Evolutionary conservation across 202 grass and related monocot genomes (phyloP).

Genomic region (Panicum hallii): DNA sequence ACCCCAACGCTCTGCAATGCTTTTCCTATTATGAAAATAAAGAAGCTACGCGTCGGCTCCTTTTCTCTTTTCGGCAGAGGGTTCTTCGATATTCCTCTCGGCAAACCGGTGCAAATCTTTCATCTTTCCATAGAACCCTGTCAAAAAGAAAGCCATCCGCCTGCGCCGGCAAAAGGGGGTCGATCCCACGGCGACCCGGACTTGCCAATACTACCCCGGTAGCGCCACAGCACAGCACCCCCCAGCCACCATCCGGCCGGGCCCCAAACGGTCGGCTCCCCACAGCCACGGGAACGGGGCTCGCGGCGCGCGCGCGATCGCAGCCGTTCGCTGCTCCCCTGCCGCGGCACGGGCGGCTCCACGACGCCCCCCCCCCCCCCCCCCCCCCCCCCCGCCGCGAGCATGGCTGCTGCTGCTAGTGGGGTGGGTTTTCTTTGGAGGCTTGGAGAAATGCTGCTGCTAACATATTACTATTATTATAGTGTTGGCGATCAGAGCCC

Average conservation of each 20-base stretch:
- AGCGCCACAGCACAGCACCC: background rate
- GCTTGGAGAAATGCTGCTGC: background rate
- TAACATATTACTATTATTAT: background rate
- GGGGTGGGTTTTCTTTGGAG: background rate
- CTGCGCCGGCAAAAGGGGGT: background rate
- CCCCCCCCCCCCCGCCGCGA: too few species aligned
- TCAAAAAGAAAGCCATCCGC: background rate
- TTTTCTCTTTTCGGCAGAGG: background rate
- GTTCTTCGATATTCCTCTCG: background rate
- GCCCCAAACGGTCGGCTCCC: slow-evolving; percentile 39
- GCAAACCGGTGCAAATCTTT: background rate
- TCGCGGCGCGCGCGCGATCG: slow-evolving; percentile 30
- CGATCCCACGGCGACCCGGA: background rate
- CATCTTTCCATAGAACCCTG: background rate
- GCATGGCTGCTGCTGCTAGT: background rate
- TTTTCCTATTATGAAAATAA: background rate
- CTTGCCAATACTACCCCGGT: slow-evolving; percentile 24
- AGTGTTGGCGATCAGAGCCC: background rate
- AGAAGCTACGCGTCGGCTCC: background rate
- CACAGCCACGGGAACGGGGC: background rate
- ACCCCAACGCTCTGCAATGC: too few species aligned
- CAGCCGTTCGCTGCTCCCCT: slow-evolving; percentile 27
- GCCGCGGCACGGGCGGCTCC: background rate
- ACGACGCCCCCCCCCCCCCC: too few species aligned
- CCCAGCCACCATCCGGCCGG: background rate